Evolutionary conservation across 164 flowering plant genomes (phyloP), one percentile per base, ranked within the genome.

Genomic region (Annona cherimola): DNA sequence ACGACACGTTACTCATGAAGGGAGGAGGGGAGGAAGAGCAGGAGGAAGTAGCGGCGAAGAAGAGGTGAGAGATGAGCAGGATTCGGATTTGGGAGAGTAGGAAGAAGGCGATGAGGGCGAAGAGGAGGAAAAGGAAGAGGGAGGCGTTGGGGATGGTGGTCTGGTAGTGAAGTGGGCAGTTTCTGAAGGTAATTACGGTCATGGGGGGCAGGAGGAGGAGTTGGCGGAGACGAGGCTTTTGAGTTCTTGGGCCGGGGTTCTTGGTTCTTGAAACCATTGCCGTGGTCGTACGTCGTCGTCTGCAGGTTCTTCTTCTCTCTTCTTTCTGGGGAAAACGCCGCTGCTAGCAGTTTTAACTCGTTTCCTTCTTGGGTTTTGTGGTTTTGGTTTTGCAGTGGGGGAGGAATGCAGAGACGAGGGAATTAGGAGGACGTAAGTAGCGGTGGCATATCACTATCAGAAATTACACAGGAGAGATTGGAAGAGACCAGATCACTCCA

Each of bases 201-300:
- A 45, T 73, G 54, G 79, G 81, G 5, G 66, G 71, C 72, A 70
- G 71, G 42, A 73, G 54, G 19, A 77, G 75, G 18, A 76, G 68
- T 19, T 42, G 39, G 26, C 59, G 45, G 6, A 42, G 44, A 5
- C 7, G 79, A 74, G 45, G 73, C 69, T 60, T 70, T 42, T 7
- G 80, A 61, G 74, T 77, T 82, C 69, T 76, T 83, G 72, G 66
- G 80, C 69, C 74, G 81, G 72, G 66, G 80, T 74, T 81, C 69
- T 77, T 81, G 66, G 75, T 61, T 80, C 76, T 83, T 12, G 87
- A 9, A 9, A 16, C 57, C 57, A 50, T 50, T 50, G 57, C 35
- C 35, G 35, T 26, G 35, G 35, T 26, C 35, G 35, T 26, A 26
- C 35, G 35, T 26, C 35, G 35, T 26, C 35, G 35, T 26, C 35